Conservation (phyloP, 1,284 basidiomycete genomes). For the Papiliotrema flavescens region DNA sequence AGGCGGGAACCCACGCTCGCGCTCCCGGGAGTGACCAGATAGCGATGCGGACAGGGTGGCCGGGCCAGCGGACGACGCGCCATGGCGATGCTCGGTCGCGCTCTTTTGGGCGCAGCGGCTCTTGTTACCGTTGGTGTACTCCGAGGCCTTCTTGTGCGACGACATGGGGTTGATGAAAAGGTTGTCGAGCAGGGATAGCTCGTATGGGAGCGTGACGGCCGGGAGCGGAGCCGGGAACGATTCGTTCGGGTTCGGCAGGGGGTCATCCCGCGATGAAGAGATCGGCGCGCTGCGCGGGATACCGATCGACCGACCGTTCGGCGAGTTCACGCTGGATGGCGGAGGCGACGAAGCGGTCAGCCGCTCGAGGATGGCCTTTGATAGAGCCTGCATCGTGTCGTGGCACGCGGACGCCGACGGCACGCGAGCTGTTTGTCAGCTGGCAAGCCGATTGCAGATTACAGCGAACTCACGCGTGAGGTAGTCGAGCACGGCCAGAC, state of each 20-base stretch:
- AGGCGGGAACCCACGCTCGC: slow-evolving; percentile 19
- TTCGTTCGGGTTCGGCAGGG: slow-evolving; percentile 34
- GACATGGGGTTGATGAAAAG: slow-evolving; percentile 50
- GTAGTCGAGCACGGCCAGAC: slow-evolving; percentile 46
- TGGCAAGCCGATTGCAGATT: too few relatives aligned
- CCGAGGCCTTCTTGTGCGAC: slow-evolving; percentile 46
- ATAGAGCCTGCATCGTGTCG: slow-evolving; percentile 46
- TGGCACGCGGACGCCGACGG: slow-evolving; percentile 48
- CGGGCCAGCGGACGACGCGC: not conserved
- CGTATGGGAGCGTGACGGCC: slow-evolving; percentile 44
- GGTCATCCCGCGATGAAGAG: slow-evolving; percentile 44
- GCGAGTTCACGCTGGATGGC: slow-evolving; percentile 14
- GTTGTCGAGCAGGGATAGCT: slow-evolving; percentile 49
- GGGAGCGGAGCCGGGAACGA: slow-evolving; percentile 44
- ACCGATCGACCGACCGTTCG: slow-evolving; percentile 15
- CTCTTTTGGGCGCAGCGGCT: slow-evolving; percentile 14
- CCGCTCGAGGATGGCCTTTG: slow-evolving; percentile 44
- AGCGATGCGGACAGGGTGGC: slow-evolving; percentile 3
- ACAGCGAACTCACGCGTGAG: slow-evolving; percentile 43
- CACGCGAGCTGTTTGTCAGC: slow-evolving; percentile 39
- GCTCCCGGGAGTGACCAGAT: not conserved
- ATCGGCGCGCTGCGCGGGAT: slow-evolving; percentile 34
- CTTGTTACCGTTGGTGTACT: slow-evolving; percentile 42
- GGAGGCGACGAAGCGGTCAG: slow-evolving; percentile 30
- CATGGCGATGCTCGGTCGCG: not conserved